A percentile compares a stretch with the other conserved stretches of the same genome.
These are phyloP conservation scores for Colletotrichum liriopes DNA, from an alignment of 2,329 filamentous ascomycete species.

Conservation along the genomic window DNA sequence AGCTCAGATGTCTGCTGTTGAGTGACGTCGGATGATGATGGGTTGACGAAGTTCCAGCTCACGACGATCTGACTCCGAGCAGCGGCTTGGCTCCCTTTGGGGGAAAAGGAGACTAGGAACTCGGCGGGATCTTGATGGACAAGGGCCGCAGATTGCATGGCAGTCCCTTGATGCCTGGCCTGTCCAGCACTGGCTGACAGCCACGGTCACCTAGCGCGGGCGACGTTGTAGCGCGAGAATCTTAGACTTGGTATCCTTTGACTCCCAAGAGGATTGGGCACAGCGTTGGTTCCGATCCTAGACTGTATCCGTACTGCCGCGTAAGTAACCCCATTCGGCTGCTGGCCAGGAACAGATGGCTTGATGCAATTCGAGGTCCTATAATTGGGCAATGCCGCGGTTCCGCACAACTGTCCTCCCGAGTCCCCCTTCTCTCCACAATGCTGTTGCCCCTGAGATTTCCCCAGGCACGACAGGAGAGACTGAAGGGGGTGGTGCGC, in stretches of 20 bases:
- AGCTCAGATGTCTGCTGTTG: background rate
- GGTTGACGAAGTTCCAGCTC: background rate
- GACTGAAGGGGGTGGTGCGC: background rate
- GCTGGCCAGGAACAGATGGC: slow-evolving; percentile 1
- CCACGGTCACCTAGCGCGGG: slow-evolving; percentile 5
- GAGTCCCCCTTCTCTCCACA: background rate
- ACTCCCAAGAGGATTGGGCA: slow-evolving; percentile 10
- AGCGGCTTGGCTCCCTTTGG: slow-evolving; percentile 26
- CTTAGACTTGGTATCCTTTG: background rate
- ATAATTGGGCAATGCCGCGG: slow-evolving; percentile 22
- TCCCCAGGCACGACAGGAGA: background rate
- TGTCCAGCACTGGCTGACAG: background rate
- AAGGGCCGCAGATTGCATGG: slow-evolving; percentile 24
- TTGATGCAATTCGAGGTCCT: slow-evolving; percentile 11
- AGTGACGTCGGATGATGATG: background rate
- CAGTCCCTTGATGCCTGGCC: slow-evolving; percentile 18
- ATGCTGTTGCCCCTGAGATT: slow-evolving; percentile 4
- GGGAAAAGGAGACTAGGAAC: background rate
- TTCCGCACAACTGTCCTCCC: background rate
- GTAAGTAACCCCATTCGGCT: slow-evolving; percentile 5
- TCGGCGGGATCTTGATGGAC: slow-evolving; percentile 15
- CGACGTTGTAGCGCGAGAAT: slow-evolving; percentile 10
- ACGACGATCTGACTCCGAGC: slow-evolving; percentile 23
- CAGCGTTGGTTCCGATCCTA: slow-evolving; percentile 19
- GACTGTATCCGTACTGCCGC: slow-evolving; percentile 5